Base-by-base conservation (phyloP, 805 yeast genomes). In the Wickerhamiella hasegawae region DNA sequence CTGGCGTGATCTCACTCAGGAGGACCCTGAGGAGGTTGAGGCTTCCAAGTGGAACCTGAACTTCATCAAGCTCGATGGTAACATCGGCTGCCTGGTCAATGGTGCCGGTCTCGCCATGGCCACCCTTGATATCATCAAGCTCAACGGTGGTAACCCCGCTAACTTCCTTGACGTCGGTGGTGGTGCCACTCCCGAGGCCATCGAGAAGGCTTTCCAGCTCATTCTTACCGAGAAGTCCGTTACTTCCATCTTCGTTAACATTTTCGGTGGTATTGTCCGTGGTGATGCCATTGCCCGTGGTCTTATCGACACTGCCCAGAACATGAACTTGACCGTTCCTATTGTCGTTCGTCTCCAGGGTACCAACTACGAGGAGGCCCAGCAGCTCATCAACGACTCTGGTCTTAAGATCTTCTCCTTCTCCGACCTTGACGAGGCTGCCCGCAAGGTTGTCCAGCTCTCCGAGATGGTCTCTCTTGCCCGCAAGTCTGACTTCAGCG, bases 61-160 rank as follows among this genome's bases (percentile, higher is more conserved):
- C 69, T 90, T 87, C 62, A 92, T 90, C 68, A 90, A 90, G 68
- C 76, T 90, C 57, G 92, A 87, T 57, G 99, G 99, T 63, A 82
- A 84, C 71, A 87, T 90, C 56, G 99, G 98, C 52, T 87, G 95
- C 69, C 70, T 90, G 44, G 99, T 90, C 59, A 90, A 90, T 63
- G 99, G 99, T 69, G 99, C 99, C 40, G 99, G 99, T 62, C 73
- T 90, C 58, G 99, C 99, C 53, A 90, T 90, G 99, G 99, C 99
- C 51, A 90, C 99, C 47, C 85, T 90, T 96, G 99, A 90, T 64
- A 92, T 92, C 59, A 83, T 90, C 68, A 84, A 90, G 68, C 73
- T 90, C 53, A 81, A 84, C 67, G 96, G 97, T 54, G 99, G 99
- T 61, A 80, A 74, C 49, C 99, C 99, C 53, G 99, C 98, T 47